These are phyloP conservation scores for Histomonas meleagridis DNA, from an alignment of 208 protist species.

Conservation along the genomic window DNA sequence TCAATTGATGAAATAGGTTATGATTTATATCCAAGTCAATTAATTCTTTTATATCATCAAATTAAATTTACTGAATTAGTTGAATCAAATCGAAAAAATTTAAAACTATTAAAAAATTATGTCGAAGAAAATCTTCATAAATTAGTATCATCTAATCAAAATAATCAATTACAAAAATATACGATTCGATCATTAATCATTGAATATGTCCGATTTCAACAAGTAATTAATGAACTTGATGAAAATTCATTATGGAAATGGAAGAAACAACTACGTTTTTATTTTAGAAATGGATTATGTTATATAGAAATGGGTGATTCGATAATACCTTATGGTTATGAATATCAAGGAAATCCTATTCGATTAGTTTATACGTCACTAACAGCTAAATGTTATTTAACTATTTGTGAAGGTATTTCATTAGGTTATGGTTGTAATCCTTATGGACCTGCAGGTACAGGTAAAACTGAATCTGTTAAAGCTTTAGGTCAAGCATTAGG, in stretches of 20 bases:
- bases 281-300: conserved; percentile 62
- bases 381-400: conserved; percentile 91
- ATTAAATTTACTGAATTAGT: conserved; percentile 41
- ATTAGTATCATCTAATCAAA: neutral
- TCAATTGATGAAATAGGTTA: conserved; percentile 50
- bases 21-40: conserved; percentile 32
- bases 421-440: conserved; percentile 91
- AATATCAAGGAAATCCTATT: conserved; percentile 91
- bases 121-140: neutral
- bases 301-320: conserved; percentile 76
- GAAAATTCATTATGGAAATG: conserved; percentile 67
- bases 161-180: neutral
- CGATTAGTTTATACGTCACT: conserved; percentile 91
- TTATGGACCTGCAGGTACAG: conserved; percentile 90
- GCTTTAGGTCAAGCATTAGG: conserved; percentile 85
- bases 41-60: conserved; percentile 34
- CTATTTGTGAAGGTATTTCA: conserved; percentile 86
- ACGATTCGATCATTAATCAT: neutral
- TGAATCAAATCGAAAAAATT: neutral
- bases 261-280: conserved; percentile 87
- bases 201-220: conserved; percentile 20
- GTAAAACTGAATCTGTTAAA: conserved; percentile 95
- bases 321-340: conserved; percentile 84
- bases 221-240: neutral
- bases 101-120: neutral